Base-by-base conservation (phyloP, 768 basidiomycete species). In the Sarcodon aspratus region DNA sequence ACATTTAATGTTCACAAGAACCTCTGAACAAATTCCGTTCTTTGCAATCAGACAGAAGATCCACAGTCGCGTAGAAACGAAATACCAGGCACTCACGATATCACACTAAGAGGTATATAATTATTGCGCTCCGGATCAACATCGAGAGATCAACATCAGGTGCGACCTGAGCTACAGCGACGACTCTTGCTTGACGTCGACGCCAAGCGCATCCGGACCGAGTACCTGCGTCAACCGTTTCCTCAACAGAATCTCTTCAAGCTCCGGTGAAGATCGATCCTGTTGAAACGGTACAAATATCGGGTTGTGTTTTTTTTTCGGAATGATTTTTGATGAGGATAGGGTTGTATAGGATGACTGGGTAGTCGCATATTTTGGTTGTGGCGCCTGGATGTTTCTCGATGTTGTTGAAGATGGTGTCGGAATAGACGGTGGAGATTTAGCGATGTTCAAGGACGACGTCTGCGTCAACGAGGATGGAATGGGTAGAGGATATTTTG, bases 211-310 rank as follows among this genome's bases (percentile, higher is more conserved):
- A 9, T 17, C 13, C 17, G 40, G 40, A 27, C 40, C 40, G 52
- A 62, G 62, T 13, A 59, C 60, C 44, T 62, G 56, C 42, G 55
- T 47, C 44, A 60, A 48, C 52, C 61, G 63, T 59, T 68, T 68
- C 63, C 66, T 68, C 52, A 62, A 55, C 47, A 69, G 53, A 51
- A 70, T 62, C 51, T 70, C 67, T 33, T 73, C 69, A 47, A 79
- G 64, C 54, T 80, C 78, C 38, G 79, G 79, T 36, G 76, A 76
- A n/a, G 71, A 69, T 18, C 71, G 67, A 45, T 75, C 68, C 32
- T 58, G 72, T 49, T 67, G 68, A 67, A 73, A 80, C 13, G 74
- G 69, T 31, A 70, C 71, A 59, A 79, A 80, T 53, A 79, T 69
- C 31, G 40, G 40, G 2, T 38, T 38, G 10, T n/a, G 38, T 33